Evolutionary conservation across 768 basidiomycete genomes (phyloP), one percentile per base, ranked within the genome.

Genomic region (Pleurotus pulmonarius): DNA sequence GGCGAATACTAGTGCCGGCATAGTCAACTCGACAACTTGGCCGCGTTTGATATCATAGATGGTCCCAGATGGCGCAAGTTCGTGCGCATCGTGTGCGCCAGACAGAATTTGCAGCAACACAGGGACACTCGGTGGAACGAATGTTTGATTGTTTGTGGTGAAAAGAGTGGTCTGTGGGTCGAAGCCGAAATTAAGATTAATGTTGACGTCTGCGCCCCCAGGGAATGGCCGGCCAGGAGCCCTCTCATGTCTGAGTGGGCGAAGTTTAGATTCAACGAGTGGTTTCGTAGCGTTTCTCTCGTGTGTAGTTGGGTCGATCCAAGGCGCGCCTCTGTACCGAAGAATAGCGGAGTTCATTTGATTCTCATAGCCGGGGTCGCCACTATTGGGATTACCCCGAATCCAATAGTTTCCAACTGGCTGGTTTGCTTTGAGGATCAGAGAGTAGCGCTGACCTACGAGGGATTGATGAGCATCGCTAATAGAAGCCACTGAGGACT

Each of bases 71-170:
- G 73, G 69, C 4, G 74, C 68, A 24, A 82, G 63, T 15, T 68
- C 64, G 18, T 67, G 63, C 0, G 79, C 67, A 3, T 66, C 63
- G 9, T 52, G 48, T 0, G 70, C 61, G 6, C 79, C 79, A 52
- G 73, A 77, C 41, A 80, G 44, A 47, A 76, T 65, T 49, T 82
- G 80, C 48, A 82, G 60, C 5, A 82, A 62, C 1, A 80, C 77
- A 2, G 81, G 81, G 1, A 66, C 64, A 8, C 65, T 61, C 0
- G 76, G 76, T 2, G 70, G 64, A 6, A 40, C 24, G 55, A 65
- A 73, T 2, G 61, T 46, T 25, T 44, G 64, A n/a, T 67, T 68
- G 52, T 70, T 71, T 41, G 77, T 59, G 6, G 59, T 56, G 63
- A 73, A 77, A 26, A 47, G 13, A 6, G 57, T 41, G 3, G 44